These are phyloP conservation scores for Gyromitra esculenta DNA, from an alignment of 2,329 filamentous ascomycete genomes.

Conservation along the genomic window DNA sequence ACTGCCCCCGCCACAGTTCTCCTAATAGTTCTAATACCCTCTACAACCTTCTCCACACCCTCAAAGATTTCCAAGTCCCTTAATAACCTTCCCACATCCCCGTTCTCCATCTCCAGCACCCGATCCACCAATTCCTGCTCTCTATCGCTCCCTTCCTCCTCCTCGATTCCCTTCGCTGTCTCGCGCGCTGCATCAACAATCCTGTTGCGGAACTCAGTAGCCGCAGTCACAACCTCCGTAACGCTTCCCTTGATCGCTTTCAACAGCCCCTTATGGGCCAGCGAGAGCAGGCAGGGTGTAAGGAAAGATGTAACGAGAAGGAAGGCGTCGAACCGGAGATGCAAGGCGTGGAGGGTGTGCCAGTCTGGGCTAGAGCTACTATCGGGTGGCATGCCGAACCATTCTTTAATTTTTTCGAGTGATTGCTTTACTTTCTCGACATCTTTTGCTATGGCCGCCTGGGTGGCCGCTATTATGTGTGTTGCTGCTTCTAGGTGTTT, in stretches of 20 bases:
- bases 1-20: constrained; percentile 33
- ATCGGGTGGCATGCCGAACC: constrained; percentile 9
- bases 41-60: constrained; percentile 50
- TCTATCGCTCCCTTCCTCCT: constrained; percentile 49
- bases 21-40: constrained; percentile 43
- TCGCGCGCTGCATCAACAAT: constrained; percentile 22
- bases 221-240: constrained; percentile 1
- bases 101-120: constrained; percentile 44
- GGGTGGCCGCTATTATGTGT: constrained; percentile 28
- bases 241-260: constrained; percentile 29
- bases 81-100: constrained; percentile 46
- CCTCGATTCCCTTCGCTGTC: constrained; percentile 38
- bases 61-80: constrained; percentile 45
- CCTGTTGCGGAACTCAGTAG: constrained; percentile 10
- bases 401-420: constrained; percentile 32
- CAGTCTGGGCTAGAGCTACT: constrained; percentile 31
- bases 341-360: constrained; percentile 44
- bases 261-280: constrained; percentile 30
- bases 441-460: constrained; percentile 38
- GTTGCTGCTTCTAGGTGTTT: constrained; percentile 30
- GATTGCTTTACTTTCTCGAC: constrained; percentile 18
- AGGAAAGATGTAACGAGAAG: constrained; percentile 31
- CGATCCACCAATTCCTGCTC: constrained; percentile 49
- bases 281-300: constrained; percentile 24
- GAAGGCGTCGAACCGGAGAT: constrained; percentile 34